Evolutionary conservation across 169 alveolate species (phyloP).

Genomic region (Cyclospora cayetanensis): DNA sequence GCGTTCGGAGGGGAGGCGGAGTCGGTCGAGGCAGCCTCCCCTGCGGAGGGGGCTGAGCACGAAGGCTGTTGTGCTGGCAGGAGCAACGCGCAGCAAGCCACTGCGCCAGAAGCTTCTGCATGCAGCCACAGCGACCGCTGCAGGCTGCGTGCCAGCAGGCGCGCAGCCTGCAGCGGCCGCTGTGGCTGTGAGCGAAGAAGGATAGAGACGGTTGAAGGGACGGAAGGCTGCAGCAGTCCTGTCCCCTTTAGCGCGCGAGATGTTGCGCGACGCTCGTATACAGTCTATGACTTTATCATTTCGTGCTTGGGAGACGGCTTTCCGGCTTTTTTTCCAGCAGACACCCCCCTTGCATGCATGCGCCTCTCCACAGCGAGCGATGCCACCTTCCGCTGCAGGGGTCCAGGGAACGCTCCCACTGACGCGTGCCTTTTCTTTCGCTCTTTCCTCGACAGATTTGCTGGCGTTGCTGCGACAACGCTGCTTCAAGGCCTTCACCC

Average conservation of each 20-base stretch:
- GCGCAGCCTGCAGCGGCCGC: background rate
- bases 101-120: background rate
- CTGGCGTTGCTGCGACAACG: conserved; percentile 30
- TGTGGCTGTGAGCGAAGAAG: background rate
- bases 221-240: background rate
- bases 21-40: background rate
- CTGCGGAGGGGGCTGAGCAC: background rate
- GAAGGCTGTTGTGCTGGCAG: background rate
- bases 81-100: background rate
- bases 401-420: background rate
- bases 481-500: conserved; percentile 58
- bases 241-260: conserved; percentile 31
- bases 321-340: conserved; percentile 34
- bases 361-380: conserved; percentile 34
- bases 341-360: conserved; percentile 47
- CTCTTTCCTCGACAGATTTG: background rate
- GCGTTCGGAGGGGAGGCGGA: background rate
- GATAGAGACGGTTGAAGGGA: background rate
- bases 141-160: background rate
- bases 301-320: conserved; percentile 37
- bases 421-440: conserved; percentile 23
- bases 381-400: conserved; percentile 21
- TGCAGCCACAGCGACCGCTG: background rate
- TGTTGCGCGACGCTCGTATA: conserved; percentile 44
- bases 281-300: conserved; percentile 49